Evolutionary conservation across 2,329 filamentous ascomycete genomes (phyloP), one percentile per base, ranked within the genome.

Genomic region (Microdochium bolleyi): DNA sequence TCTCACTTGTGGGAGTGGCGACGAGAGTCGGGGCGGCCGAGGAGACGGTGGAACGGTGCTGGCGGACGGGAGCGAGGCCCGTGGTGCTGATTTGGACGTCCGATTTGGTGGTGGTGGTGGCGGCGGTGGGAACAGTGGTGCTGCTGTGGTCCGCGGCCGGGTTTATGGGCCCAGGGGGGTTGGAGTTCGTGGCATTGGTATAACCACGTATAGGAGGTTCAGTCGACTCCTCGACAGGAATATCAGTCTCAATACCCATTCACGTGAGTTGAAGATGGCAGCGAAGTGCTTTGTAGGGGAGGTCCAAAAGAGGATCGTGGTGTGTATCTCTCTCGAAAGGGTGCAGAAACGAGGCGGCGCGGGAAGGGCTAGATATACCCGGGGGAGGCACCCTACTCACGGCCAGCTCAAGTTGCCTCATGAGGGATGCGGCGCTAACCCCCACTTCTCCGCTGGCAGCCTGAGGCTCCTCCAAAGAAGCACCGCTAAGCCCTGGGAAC

Each of bases 141-240:
- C n/a, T n/a, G n/a, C n/a, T 19, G 41, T 46, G 13, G 16, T 21
- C 3, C 14, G 16, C 37, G 19, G 46, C 53, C 56, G 56, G 57
- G 54, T 50, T 55, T 51, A 34, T 51, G 52, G 32, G 46, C 30
- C 56, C 55, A 57, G 54, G 53, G 49, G 57, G 51, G 54, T 53
- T 51, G 52, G 48, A 51, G 52, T 34, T 27, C 48, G 51, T 55
- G 54, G 51, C 54, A 52, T 24, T 53, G 48, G 56, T 56, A 41
- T 52, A 57, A 54, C 61, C 62, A 62, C 61, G 60, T 65, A 65
- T 64, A 65, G 63, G 63, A 63, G 63, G 62, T 61, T 65, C 63
- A 62, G 63, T 61, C 63, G 62, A 64, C 62, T 65, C 62, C 62
- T 65, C 63, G 63, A 65, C 63, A 55, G 53, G 54, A 58, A 54